phyloP scores from a whole-genome alignment of 2,329 filamentous ascomycete species.

The Xylaria sp. region DNA sequence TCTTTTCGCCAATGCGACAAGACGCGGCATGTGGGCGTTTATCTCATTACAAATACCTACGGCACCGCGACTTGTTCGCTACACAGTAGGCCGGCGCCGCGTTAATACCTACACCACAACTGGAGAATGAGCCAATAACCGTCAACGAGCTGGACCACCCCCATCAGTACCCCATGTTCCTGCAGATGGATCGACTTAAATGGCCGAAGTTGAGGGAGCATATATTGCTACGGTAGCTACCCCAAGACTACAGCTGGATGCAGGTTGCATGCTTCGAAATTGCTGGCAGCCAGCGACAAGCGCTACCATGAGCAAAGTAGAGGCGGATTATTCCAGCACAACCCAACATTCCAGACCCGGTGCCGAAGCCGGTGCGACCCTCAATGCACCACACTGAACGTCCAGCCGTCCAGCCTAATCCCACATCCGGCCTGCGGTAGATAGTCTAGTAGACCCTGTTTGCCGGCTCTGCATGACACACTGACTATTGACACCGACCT shows the following conservation, averaged over 20 bases:
- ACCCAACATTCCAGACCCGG: slow-evolving; percentile 10
- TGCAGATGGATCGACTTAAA: slow-evolving; percentile 19
- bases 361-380: slow-evolving; percentile 8
- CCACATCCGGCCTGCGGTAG: neutral
- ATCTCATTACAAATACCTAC: slow-evolving; percentile 3
- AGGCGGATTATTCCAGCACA: slow-evolving; percentile 6
- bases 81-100: neutral
- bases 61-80: neutral
- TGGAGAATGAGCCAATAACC: slow-evolving; percentile 15
- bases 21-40: neutral
- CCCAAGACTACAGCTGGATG: slow-evolving; percentile 1
- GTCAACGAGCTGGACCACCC: neutral
- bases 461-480: slow-evolving; percentile 1
- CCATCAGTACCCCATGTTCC: slow-evolving; percentile 20
- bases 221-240: slow-evolving; percentile 11
- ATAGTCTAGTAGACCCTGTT: neutral
- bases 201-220: slow-evolving; percentile 13
- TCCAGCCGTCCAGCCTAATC: slow-evolving; percentile 7
- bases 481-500: slow-evolving; percentile 11
- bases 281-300: slow-evolving; percentile 2
- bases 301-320: neutral
- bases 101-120: slow-evolving; percentile 20
- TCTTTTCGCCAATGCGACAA: neutral
- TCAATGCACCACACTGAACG: neutral
- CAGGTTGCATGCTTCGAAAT: slow-evolving; percentile 11